A percentile compares a stretch with the other conserved stretches of the same genome.
Conservation (phyloP, 2,329 filamentous ascomycete species). For the Cladophialophora bantiana region DNA sequence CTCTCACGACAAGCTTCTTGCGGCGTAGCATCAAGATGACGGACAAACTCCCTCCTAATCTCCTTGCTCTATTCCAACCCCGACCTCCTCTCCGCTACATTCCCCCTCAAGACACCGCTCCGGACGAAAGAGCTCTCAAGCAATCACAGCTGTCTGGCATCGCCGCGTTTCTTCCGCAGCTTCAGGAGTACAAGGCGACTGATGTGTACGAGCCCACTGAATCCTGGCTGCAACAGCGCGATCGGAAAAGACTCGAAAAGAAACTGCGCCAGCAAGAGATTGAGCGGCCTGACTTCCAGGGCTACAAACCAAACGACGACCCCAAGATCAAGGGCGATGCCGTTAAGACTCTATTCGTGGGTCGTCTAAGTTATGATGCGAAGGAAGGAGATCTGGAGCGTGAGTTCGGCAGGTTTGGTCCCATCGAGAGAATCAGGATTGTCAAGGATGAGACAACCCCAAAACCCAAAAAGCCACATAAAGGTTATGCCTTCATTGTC, state of each 20-base stretch:
- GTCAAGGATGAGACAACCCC: conserved; percentile 79
- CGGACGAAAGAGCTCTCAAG: conserved; percentile 72
- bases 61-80: conserved; percentile 92
- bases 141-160: conserved; percentile 77
- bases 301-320: conserved; percentile 81
- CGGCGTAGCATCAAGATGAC: conserved; percentile 70
- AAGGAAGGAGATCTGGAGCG: conserved; percentile 89
- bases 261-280: conserved; percentile 68
- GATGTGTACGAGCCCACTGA: conserved; percentile 82
- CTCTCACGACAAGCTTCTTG: conserved; percentile 25
- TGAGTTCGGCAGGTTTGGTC: conserved; percentile 91
- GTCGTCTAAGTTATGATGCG: conserved; percentile 85
- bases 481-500: conserved; percentile 95
- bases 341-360: conserved; percentile 93
- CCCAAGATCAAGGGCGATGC: conserved; percentile 90
- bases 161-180: conserved; percentile 74
- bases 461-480: conserved; percentile 81
- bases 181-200: conserved; percentile 79
- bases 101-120: conserved; percentile 79
- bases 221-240: conserved; percentile 88
- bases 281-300: conserved; percentile 67
- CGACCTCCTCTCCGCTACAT: conserved; percentile 91
- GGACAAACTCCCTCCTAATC: conserved; percentile 90
- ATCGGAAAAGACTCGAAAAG: conserved; percentile 83
- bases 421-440: conserved; percentile 92